A percentile compares a stretch with the other conserved stretches of the same genome.
Evolutionary conservation across 2,329 filamentous ascomycete genomes (phyloP).

Genomic region (Fusarium multiceps): DNA sequence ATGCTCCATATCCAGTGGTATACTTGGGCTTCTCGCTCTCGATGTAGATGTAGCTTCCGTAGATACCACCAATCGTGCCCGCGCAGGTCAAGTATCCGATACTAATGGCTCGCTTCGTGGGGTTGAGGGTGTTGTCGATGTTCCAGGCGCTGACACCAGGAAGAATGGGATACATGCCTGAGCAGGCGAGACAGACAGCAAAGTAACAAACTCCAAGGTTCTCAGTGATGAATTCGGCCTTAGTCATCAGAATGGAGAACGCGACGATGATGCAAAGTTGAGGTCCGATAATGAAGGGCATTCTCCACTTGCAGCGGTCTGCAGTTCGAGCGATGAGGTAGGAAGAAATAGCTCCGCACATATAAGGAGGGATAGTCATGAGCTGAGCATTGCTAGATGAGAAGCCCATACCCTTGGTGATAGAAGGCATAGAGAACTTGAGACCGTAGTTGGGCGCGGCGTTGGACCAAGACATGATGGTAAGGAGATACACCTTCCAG

Average conservation of each 20-base stretch:
- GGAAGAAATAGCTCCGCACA: slow-evolving; percentile 37
- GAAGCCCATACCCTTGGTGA: slow-evolving; percentile 55
- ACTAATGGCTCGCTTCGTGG: slow-evolving; percentile 51
- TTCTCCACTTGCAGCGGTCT: slow-evolving; percentile 49
- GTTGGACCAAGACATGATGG: slow-evolving; percentile 55
- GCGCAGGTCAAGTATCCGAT: slow-evolving; percentile 50
- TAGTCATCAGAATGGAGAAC: slow-evolving; percentile 40
- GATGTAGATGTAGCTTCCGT: slow-evolving; percentile 43
- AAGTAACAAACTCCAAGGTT: slow-evolving; percentile 39
- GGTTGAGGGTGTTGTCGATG: slow-evolving; percentile 50
- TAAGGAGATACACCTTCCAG: slow-evolving; percentile 54
- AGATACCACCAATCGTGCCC: slow-evolving; percentile 40
- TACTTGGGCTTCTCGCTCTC: slow-evolving; percentile 43
- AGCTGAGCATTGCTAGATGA: slow-evolving; percentile 47
- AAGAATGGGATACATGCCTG: slow-evolving; percentile 52
- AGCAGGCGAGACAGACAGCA: slow-evolving; percentile 37
- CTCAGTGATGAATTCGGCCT: slow-evolving; percentile 33
- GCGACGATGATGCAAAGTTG: slow-evolving; percentile 48
- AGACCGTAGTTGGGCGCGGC: slow-evolving; percentile 49
- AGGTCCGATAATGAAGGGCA: slow-evolving; percentile 50
- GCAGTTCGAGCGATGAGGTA: slow-evolving; percentile 44
- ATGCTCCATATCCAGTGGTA: slow-evolving; percentile 43
- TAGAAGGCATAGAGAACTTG: slow-evolving; percentile 51
- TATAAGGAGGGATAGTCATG: slow-evolving; percentile 52
- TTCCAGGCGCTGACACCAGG: slow-evolving; percentile 53